Base-by-base conservation (phyloP, 108 stramenopile species). In the Cylindrotheca closterium region DNA sequence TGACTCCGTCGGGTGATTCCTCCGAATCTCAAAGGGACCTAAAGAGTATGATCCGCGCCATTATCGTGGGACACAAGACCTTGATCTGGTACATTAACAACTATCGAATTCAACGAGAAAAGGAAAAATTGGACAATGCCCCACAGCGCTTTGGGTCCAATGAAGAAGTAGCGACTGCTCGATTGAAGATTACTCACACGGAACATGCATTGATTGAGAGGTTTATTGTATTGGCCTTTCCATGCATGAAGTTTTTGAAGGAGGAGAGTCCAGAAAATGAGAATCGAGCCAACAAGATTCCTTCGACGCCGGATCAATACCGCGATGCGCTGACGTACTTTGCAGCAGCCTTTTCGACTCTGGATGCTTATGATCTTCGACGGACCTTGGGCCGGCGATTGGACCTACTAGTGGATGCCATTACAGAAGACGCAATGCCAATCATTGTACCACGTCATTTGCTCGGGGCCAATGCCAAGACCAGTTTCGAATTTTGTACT, bases 71-170 rank as follows among this genome's bases (percentile, higher is more conserved):
- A 25, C 79, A 93, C 65, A 98, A 97, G 73, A 98, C 89, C 10
- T 71, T 98, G 21, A 82, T 98, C 28, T 97, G 88, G 84, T 99
- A 93, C 71, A 85, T 97, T 56, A 79, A 80, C 67, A 96, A 86
- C 52, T 95, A 94, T 61, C 67, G 80, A 4, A 60, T 55, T 24
- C 79, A 79, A 48, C 55, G 81, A 51, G 86, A 85, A 33, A 86
- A 82, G 63, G 74, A 81, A 46, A 54, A 58, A 22, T 34, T 48
- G 10, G 76, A 64, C 12, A 53, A 24, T 32, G 8, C 75, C 51
- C 50, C 50, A 15, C 63, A 21, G 18, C 17, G 27, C 3, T 30
- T 51, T 15, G 56, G 74, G 42, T 37, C 61, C 61, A 86, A 83
- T 29, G 88, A 86, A 31, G 87, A 88, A 68, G 75, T 84, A 1